Conservation (phyloP, 768 basidiomycete genomes). For the Lactarius sanguifluus region DNA sequence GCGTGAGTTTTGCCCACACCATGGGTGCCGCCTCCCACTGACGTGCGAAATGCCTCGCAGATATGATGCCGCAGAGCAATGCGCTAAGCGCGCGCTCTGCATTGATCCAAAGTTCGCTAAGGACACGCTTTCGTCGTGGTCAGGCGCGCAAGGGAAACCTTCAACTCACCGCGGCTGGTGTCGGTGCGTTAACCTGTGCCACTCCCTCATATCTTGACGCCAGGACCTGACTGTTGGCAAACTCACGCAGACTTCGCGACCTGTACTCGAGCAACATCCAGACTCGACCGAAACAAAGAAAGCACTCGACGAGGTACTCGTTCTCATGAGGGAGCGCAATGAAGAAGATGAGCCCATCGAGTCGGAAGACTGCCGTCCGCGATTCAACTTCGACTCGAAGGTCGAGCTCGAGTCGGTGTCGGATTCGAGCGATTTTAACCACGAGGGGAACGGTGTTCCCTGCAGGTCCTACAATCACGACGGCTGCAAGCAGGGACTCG, state of each 20-base stretch:
- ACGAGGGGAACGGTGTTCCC: constrained; percentile 50
- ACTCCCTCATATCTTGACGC: background rate
- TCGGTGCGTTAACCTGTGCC: constrained; percentile 27
- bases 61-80: no score
- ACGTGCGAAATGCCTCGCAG: no score
- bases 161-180: constrained; percentile 34
- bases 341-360: constrained; percentile 11
- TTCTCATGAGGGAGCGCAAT: background rate
- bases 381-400: constrained; percentile 33
- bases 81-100: no score
- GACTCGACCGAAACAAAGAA: constrained; percentile 28
- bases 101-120: no score
- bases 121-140: constrained; percentile 30
- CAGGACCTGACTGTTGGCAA: background rate
- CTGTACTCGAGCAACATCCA: constrained; percentile 35
- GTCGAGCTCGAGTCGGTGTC: constrained; percentile 45
- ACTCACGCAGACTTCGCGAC: constrained; percentile 33
- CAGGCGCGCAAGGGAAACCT: constrained; percentile 37
- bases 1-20: constrained; percentile 26
- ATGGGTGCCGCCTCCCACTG: no score
- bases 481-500: constrained; percentile 44
- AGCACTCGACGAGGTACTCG: constrained; percentile 27
- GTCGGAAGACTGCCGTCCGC: constrained; percentile 28
- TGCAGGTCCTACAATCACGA: constrained; percentile 59
- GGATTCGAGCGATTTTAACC: constrained; percentile 55